phyloP scores from a whole-genome alignment of 371 early-diverging fungal species.

The Gilbertella persicaria region DNA sequence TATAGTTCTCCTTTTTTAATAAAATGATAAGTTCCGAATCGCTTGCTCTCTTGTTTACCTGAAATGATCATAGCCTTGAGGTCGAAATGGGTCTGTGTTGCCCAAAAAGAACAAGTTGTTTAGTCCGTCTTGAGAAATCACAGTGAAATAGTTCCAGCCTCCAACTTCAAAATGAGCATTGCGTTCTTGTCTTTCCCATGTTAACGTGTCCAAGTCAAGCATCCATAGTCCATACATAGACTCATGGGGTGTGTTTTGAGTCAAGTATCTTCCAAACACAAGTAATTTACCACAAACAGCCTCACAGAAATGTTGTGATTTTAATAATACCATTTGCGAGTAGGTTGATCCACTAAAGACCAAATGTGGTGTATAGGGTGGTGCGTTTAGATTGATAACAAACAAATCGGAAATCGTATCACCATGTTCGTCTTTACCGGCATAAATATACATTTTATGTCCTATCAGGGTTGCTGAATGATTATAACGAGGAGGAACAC shows the following conservation, averaged over 20 bases:
- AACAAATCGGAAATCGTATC: constrained; percentile 62
- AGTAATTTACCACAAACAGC: constrained; percentile 61
- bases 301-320: constrained; percentile 71
- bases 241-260: constrained; percentile 15
- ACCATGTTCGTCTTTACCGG: constrained; percentile 63
- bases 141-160: constrained; percentile 69
- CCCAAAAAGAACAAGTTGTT: constrained; percentile 54
- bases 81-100: constrained; percentile 56
- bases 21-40: not conserved
- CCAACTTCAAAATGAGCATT: constrained; percentile 54
- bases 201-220: constrained; percentile 61
- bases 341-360: constrained; percentile 42
- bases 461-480: constrained; percentile 61
- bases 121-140: constrained; percentile 33
- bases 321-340: constrained; percentile 56
- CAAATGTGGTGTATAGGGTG: constrained; percentile 46
- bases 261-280: constrained; percentile 56
- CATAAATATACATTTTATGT: constrained; percentile 61
- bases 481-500: constrained; percentile 62
- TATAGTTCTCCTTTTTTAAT: constrained; percentile 3
- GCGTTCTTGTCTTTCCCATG: constrained; percentile 63
- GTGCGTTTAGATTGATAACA: constrained; percentile 53
- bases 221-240: constrained; percentile 63
- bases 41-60: constrained; percentile 22
- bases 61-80: constrained; percentile 65